Evolutionary conservation across 768 basidiomycete genomes (phyloP).

Genomic region (Boletus sp.): DNA sequence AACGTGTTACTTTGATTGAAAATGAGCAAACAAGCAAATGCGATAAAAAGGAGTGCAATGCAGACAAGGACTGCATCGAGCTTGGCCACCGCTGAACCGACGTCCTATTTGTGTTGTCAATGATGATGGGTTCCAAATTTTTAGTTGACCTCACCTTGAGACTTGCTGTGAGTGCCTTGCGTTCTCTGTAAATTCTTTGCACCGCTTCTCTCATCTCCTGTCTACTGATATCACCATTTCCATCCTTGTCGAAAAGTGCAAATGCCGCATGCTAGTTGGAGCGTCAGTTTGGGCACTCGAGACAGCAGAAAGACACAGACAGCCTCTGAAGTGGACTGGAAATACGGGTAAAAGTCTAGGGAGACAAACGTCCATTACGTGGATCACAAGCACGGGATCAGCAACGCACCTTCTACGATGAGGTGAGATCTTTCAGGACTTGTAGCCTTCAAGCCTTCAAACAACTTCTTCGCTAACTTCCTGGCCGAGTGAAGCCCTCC

Average conservation of each 20-base stretch:
- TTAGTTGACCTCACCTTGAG: constrained; percentile 50
- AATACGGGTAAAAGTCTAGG: constrained; percentile 76
- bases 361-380: neutral
- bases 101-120: constrained; percentile 45
- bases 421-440: constrained; percentile 59
- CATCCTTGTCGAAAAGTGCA: constrained; percentile 71
- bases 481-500: constrained; percentile 61
- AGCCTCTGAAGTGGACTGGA: constrained; percentile 66
- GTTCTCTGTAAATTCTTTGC: constrained; percentile 73
- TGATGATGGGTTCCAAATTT: neutral
- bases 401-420: constrained; percentile 56
- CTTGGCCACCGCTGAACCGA: constrained; percentile 70
- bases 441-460: constrained; percentile 56
- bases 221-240: constrained; percentile 77
- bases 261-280: constrained; percentile 59
- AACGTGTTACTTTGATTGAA: constrained; percentile 67
- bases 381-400: neutral
- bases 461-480: constrained; percentile 64
- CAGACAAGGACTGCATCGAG: constrained; percentile 70
- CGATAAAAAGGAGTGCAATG: constrained; percentile 52
- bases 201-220: constrained; percentile 82
- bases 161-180: constrained; percentile 65
- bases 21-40: constrained; percentile 71
- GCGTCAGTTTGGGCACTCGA: neutral
- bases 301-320: constrained; percentile 31